Evolutionary conservation across 2,329 filamentous ascomycete species (phyloP), one percentile per base, ranked within the genome.

Genomic region (Penicillium sp.): DNA sequence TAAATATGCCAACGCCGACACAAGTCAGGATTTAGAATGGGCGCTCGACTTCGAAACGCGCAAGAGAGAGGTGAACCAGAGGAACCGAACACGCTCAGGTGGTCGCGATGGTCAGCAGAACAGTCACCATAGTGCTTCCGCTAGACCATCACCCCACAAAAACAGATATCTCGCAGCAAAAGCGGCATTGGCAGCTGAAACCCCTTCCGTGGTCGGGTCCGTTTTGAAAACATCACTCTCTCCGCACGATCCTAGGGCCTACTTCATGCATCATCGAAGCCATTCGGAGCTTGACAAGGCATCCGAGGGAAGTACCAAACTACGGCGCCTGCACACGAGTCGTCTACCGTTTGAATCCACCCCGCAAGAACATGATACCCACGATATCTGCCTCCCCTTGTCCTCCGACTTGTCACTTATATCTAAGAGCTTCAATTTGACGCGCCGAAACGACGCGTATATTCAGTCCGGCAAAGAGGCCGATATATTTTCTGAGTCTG

Each of bases 31-130:
- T 18, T 10, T 61, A 8, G 59, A 59, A 9, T 53, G 44, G 37
- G 59, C 59, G 7, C 48, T 60, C 25, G 59, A 61, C 31, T 61
- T 60, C 20, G 59, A 60, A 42, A 50, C 40, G 24, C 51, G 59
- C 6, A 61, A 61, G 46, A 58, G 53, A 47, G 53, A 60, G n/a
- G 59, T 54, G 8, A 59, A 57, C 1, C 50, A 51, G 28, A 47
- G 9, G 8, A 37, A 39, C 20, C 54, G 54, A 4, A 20, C 25
- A 2, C 47, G 46, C 1, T 29, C 23, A 2, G 32, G 20, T 4
- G 27, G 13, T 1, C 13, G 32, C 1, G 31, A 25, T 15, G 38
- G 3, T 6, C 8, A 23, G 3, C 27, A 37, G 3, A 40, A 15
- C n/a, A 29, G 50, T 1, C 37, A 49, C 23, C 8, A 7, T 4